A percentile compares a stretch with the other conserved stretches of the same genome.
Evolutionary conservation across 176 grass and related monocot species (phyloP).

Genomic region (Luzula sylvatica): DNA sequence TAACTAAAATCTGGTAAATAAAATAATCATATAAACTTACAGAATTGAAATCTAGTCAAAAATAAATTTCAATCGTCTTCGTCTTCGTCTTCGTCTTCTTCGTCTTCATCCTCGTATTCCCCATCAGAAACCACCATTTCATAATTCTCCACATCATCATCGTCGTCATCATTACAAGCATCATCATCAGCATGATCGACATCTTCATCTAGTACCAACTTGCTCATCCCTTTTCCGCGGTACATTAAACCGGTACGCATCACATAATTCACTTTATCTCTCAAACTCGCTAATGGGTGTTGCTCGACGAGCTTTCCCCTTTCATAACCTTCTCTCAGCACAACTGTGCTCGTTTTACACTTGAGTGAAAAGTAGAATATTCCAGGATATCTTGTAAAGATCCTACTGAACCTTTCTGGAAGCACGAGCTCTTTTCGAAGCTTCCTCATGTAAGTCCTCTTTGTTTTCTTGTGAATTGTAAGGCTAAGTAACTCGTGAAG

Average conservation of each 20-base stretch:
- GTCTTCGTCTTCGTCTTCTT: conserved; percentile 27
- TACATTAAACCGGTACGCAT: conserved; percentile 81
- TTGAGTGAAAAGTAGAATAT: conserved; percentile 84
- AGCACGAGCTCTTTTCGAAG: conserved; percentile 72
- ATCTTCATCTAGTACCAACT: conserved; percentile 65
- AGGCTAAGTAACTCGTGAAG: conserved; percentile 80
- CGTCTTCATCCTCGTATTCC: conserved; percentile 20
- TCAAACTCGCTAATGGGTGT: conserved; percentile 42
- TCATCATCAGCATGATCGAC: conserved; percentile 27
- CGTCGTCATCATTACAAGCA: conserved; percentile 35
- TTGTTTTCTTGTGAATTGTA: conserved; percentile 85
- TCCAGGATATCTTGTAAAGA: conserved; percentile 78
- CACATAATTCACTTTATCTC: conserved; percentile 76
- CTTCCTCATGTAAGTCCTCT: conserved; percentile 63
- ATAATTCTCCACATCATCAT: conserved; percentile 54
- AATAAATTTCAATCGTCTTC: neutral
- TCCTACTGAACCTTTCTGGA: conserved; percentile 75
- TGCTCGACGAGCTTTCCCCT: conserved; percentile 76
- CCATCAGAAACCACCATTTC: conserved; percentile 45
- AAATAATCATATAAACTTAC: conserved; percentile 1
- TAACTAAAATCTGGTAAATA: neutral
- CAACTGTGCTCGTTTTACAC: conserved; percentile 76
- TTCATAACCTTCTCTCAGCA: conserved; percentile 74
- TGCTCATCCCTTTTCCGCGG: conserved; percentile 51
- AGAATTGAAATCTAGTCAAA: neutral